phyloP scores from a whole-genome alignment of 106 monocot genomes.

The Platanthera guangdongensis region DNA sequence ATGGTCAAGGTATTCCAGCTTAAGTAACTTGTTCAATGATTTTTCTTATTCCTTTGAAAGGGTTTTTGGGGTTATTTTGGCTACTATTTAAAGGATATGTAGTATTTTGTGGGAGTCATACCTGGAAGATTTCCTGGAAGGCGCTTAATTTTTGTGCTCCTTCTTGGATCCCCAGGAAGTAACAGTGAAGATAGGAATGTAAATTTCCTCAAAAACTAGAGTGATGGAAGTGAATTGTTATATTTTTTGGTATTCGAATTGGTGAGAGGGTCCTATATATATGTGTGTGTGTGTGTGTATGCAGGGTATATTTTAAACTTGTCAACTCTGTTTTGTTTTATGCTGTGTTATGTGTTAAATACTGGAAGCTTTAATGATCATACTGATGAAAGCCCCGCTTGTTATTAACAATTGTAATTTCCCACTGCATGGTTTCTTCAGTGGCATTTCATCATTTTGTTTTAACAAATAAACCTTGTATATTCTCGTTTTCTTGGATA shows the following conservation, averaged over 20 bases:
- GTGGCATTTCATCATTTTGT: not conserved
- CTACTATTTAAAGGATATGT: conserved; percentile 1
- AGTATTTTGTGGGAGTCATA: not conserved
- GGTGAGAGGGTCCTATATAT: not conserved
- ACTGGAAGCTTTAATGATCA: not conserved
- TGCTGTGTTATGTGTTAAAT: not conserved
- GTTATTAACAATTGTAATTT: not conserved
- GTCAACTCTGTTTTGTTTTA: not conserved
- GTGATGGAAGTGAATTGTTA: not conserved
- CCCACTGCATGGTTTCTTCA: not conserved
- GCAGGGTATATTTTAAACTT: not conserved
- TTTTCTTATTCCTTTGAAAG: not conserved
- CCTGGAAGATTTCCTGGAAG: not conserved
- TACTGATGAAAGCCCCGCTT: not conserved
- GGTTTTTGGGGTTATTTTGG: not conserved
- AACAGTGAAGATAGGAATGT: not conserved
- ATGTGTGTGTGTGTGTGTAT: too few relatives aligned
- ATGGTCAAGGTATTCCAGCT: not conserved
- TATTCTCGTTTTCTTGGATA: not conserved
- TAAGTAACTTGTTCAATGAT: not conserved
- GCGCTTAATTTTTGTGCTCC: conserved; percentile 13
- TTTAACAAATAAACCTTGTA: not conserved
- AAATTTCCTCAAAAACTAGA: not conserved
- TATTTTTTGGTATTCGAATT: not conserved
- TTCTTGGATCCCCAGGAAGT: conserved; percentile 6